Evolutionary conservation across 148 eudicot genomes (phyloP), one percentile per base, ranked within the genome.

Genomic region (Vaccinium corymbosum): DNA sequence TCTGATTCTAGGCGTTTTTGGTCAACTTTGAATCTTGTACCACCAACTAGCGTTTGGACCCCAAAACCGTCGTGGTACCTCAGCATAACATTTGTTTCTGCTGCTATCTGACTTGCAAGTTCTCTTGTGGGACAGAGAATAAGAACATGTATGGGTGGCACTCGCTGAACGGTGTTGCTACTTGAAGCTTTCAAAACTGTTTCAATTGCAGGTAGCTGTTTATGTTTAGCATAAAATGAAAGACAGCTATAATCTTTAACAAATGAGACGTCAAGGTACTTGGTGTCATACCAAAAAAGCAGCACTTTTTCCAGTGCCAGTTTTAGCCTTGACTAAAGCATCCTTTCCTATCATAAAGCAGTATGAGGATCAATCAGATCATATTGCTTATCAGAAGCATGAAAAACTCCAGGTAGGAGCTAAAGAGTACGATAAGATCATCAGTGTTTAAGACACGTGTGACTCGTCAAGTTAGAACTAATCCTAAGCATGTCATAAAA

Each of bases 161-260:
- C 86, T 49, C 95, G 90, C 79, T 84, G 91, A 68, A 48, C 86
- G 78, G 49, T 84, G 52, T 87, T 84, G 72, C 84, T 85, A 82
- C 14, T 83, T 81, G 90, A 89, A 66, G 95, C 94, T 86, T 91
- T 94, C 85, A 97, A 75, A 90, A 94, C 99, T 94, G 98, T 90
- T 94, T 97, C 98, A 92, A 97, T 94, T 83, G 95, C 98, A 83
- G 98, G 99, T 90, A 94, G 93, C 99, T 97, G 95, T 89, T 94
- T 89, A 83, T 89, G 87, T 93, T 92, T 91, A 92, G 89, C 82
- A 88, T 19, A 78, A 79, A 57, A 76, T 74, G 86, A 79, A 73
- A 70, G 68, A 82, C 76, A 35, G 32, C 68, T 48, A 62, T 79
- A 11, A 81, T 59, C 83, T 81, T 35, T 85, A 73, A 53, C 35